Base-by-base conservation (phyloP, 805 yeast species). In the Yarrowia sp. region DNA sequence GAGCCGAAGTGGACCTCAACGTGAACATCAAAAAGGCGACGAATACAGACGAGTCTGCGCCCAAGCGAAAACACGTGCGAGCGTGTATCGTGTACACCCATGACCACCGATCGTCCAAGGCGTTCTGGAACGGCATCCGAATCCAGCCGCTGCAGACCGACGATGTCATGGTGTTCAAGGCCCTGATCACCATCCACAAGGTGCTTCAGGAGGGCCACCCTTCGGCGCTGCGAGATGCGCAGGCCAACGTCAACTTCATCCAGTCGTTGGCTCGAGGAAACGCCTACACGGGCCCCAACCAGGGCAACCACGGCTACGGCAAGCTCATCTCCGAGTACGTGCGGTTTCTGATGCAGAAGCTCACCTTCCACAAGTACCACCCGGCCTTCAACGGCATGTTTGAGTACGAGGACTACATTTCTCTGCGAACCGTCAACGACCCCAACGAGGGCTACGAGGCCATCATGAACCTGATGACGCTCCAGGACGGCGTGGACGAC, bases 121-220 rank as follows among this genome's bases (percentile, higher is more conserved):
- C 90, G 10, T 90, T 93, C 73, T 94, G 97, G 94, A 87, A 90
- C 73, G 87, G 88, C 1, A 80, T 94, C 70, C 91, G 90, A 77
- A 78, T 89, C 66, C 86, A 87, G 70, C 97, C 98, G 0, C 80
- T 93, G 68, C 92, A 88, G 70, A 83, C 85, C 68, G 94, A 91
- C 73, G 96, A 92, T 71, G 84, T 93, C 17, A 96, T 90, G 77
- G 78, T 90, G 70, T 93, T 92, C 80, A 94, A 94, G 76, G 88
- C 96, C 15, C 80, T 95, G 74, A 90, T 93, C 66, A 84, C 91
- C 71, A 83, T 92, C 58, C 98, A 94, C 74, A 93, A 94, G 74
- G 94, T 95, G 7, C 79, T 94, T n/a, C 98, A 95, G 76, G 99
- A 94, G 78, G 99, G 99, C n/a, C 98, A 94, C 76, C 92, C 92